Percentiles rank a stretch among this genome's conserved stretches.
These are phyloP conservation scores for Clonostachys rosea DNA, from an alignment of 2,329 filamentous ascomycete species.

Conservation along the genomic window DNA sequence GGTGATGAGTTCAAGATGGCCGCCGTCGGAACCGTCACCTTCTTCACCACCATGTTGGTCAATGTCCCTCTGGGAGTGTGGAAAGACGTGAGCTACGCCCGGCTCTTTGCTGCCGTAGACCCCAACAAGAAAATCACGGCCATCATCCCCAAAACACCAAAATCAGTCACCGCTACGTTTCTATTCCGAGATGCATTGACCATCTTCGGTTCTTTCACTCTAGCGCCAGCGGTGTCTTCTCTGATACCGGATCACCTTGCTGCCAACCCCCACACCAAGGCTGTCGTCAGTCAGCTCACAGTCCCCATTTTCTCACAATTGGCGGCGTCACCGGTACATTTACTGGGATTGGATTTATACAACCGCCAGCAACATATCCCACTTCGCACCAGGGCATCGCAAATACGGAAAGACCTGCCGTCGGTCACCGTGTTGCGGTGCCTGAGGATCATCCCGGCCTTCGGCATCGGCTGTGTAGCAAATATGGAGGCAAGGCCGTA, in stretches of 20 bases:
- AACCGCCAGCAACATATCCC: not conserved
- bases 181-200: not conserved
- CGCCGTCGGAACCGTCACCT: not conserved
- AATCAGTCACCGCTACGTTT: not conserved
- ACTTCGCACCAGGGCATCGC: not conserved
- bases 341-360: not conserved
- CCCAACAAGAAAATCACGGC: not conserved
- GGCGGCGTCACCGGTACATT: not conserved
- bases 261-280: not conserved
- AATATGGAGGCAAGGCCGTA: not conserved
- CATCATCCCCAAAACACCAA: not conserved
- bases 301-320: not conserved
- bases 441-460: not conserved
- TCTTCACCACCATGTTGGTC: not conserved
- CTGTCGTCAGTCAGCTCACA: not conserved
- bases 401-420: not conserved
- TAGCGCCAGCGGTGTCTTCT: not conserved
- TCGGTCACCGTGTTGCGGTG: not conserved
- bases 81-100: not conserved
- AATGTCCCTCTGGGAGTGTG: not conserved
- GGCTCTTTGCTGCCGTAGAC: not conserved
- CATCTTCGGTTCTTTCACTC: not conserved
- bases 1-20: not conserved
- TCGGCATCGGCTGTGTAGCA: not conserved
- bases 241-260: not conserved